phyloP scores from a whole-genome alignment of 2,329 filamentous ascomycete genomes.

The Ophiostoma perfectum region DNA sequence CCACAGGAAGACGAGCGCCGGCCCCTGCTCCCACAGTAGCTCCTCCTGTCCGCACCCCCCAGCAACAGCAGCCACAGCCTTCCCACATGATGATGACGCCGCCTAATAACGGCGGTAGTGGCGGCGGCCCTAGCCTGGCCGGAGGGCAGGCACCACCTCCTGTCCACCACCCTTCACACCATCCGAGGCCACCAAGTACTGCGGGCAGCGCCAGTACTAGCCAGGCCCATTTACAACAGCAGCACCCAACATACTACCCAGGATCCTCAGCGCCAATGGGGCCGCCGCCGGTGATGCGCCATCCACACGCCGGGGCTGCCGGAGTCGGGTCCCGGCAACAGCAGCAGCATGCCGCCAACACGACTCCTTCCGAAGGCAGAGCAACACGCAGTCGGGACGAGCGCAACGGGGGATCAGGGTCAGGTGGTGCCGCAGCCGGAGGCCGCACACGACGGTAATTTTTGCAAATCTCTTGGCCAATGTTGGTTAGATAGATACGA shows the following conservation, averaged over 20 bases:
- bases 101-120: constrained; percentile 5
- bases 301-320: neutral
- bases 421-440: constrained; percentile 17
- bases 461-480: neutral
- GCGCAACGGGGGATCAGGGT: constrained; percentile 29
- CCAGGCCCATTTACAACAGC: constrained; percentile 16
- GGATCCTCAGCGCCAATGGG: constrained; percentile 23
- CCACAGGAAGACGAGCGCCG: neutral
- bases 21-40: neutral
- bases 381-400: constrained; percentile 33
- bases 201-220: constrained; percentile 4
- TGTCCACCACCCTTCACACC: constrained; percentile 11
- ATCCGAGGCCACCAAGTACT: neutral
- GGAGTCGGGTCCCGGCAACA: constrained; percentile 12
- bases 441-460: constrained; percentile 4
- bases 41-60: constrained; percentile 12
- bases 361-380: constrained; percentile 30
- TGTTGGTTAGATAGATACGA: neutral
- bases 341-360: constrained; percentile 17
- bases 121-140: neutral
- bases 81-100: constrained; percentile 23
- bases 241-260: constrained; percentile 19
- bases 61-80: constrained; percentile 13
- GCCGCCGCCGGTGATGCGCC: constrained; percentile 21
- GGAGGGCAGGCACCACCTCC: constrained; percentile 7